These are phyloP conservation scores for Aspergillus pseudotamarii DNA, from an alignment of 2,329 filamentous ascomycete species.

Conservation along the genomic window DNA sequence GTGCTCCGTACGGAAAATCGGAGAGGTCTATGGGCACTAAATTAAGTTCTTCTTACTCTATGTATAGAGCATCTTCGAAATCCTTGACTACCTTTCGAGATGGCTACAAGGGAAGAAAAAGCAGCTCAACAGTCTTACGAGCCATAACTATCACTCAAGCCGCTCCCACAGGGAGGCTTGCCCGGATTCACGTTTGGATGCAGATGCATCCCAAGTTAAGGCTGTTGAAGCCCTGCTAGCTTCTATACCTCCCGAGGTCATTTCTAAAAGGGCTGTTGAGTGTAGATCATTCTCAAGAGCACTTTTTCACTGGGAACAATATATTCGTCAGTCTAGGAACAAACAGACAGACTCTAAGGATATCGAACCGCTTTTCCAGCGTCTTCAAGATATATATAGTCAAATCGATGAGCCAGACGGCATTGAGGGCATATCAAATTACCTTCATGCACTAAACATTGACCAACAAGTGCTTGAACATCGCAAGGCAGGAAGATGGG, in stretches of 20 bases:
- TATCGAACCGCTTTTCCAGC: constrained; percentile 68
- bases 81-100: constrained; percentile 86
- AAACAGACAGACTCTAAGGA: constrained; percentile 54
- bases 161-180: constrained; percentile 31
- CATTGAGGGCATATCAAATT: constrained; percentile 88
- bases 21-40: neutral
- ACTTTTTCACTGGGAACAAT: constrained; percentile 91
- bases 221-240: constrained; percentile 73
- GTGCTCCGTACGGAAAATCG: constrained; percentile 20
- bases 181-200: constrained; percentile 33
- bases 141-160: constrained; percentile 30
- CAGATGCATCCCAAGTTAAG: constrained; percentile 50
- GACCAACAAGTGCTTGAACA: constrained; percentile 93
- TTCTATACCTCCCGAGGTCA: constrained; percentile 70
- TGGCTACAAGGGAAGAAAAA: constrained; percentile 83
- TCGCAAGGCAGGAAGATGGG: constrained; percentile 89
- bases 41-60: neutral
- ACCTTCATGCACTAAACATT: constrained; percentile 82
- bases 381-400: constrained; percentile 89
- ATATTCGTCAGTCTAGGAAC: constrained; percentile 65
- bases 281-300: constrained; percentile 92
- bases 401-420: constrained; percentile 98
- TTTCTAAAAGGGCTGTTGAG: constrained; percentile 83
- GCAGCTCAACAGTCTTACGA: constrained; percentile 39
- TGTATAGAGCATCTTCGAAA: constrained; percentile 76